Conservation (phyloP, 2,329 filamentous ascomycete genomes). For the Apiospora rasikravindrae region DNA sequence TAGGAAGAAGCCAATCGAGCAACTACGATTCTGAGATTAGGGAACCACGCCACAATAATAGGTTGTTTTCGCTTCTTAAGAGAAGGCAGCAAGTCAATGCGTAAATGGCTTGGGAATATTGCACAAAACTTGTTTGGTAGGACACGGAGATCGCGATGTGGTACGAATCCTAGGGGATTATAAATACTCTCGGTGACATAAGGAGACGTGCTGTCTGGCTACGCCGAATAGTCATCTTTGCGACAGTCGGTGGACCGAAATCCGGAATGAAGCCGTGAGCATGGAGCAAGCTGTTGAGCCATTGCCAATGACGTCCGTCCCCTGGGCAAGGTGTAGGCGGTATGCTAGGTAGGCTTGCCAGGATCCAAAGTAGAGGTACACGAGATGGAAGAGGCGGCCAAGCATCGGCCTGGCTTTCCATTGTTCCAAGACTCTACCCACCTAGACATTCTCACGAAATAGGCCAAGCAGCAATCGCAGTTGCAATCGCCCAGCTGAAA, state of each 20-base stretch:
- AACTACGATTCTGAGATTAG: conserved; percentile 9
- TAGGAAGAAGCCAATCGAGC: not conserved
- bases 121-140: not conserved
- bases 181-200: not conserved
- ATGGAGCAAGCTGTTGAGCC: not conserved
- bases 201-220: not conserved
- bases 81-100: conserved; percentile 3
- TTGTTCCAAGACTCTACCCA: not conserved
- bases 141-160: not conserved
- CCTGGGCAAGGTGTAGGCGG: not conserved
- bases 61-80: not conserved
- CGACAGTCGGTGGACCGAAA: conserved; percentile 11
- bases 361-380: not conserved
- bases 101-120: not conserved
- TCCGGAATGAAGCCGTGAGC: conserved; percentile 4
- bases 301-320: not conserved
- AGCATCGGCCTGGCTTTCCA: not conserved
- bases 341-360: not conserved
- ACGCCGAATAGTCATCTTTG: not conserved
- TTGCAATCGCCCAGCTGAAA: not conserved
- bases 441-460: not conserved
- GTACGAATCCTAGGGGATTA: not conserved
- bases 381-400: not conserved
- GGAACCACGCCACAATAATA: not conserved
- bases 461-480: not conserved